Evolutionary conservation across 192 early-diverging fungal species (phyloP).

Genomic region (Mortierella antarctica): DNA sequence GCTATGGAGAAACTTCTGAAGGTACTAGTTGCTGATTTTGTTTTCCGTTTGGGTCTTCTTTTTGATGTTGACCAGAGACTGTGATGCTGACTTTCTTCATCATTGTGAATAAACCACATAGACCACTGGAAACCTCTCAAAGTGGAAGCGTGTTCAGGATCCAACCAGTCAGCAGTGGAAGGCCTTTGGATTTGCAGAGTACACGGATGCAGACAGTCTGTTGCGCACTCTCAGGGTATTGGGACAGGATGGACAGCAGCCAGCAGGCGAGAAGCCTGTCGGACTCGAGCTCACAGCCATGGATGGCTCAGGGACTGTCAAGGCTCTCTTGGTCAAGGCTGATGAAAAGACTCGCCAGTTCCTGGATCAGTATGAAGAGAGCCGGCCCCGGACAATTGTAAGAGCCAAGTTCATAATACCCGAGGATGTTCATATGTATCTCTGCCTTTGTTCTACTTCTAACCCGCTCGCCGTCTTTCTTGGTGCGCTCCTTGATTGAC

Average conservation of each 20-base stretch:
- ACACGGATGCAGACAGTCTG: conserved; percentile 70
- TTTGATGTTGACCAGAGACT: not conserved
- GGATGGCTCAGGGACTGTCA: conserved; percentile 47
- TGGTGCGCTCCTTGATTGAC: not conserved
- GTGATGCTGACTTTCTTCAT: conserved; percentile 16
- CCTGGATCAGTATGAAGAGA: conserved; percentile 61
- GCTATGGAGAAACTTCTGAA: conserved; percentile 74
- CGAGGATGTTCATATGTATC: conserved; percentile 6
- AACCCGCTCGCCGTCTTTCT: not conserved
- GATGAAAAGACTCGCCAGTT: conserved; percentile 69
- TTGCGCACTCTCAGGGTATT: conserved; percentile 72
- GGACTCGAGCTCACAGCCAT: conserved; percentile 40
- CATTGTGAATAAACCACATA: conserved; percentile 22
- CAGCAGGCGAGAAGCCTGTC: conserved; percentile 44
- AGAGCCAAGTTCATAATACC: not conserved
- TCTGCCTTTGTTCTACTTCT: not conserved
- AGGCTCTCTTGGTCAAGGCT: conserved; percentile 61
- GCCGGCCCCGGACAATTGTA: conserved; percentile 53
- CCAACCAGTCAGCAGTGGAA: conserved; percentile 62
- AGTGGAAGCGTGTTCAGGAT: conserved; percentile 80
- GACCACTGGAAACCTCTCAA: conserved; percentile 73
- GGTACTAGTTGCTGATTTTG: conserved; percentile 47
- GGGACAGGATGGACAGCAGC: conserved; percentile 67
- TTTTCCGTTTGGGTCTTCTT: not conserved
- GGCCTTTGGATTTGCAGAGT: conserved; percentile 81